Conservation (phyloP, 176 grass and related monocot species). For the Aegilops umbellulata region DNA sequence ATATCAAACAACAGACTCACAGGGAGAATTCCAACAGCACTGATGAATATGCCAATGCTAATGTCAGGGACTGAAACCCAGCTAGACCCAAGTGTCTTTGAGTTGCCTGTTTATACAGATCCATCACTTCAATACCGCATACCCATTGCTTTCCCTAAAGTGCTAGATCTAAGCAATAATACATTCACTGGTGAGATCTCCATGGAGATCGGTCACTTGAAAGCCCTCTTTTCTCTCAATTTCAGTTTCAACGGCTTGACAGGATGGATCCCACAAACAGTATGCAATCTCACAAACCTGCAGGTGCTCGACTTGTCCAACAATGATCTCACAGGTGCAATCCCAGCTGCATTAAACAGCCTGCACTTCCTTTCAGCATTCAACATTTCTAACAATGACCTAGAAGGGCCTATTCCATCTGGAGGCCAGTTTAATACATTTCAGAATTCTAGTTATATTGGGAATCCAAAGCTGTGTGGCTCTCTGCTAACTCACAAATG, state of each 20-base stretch:
- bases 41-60: constrained; percentile 23
- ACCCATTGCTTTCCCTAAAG: background rate
- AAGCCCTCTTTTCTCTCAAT: background rate
- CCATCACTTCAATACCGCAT: background rate
- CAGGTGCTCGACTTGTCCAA: constrained; percentile 11
- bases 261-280: constrained; percentile 3
- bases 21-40: background rate
- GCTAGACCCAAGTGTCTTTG: background rate
- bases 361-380: constrained; percentile 33
- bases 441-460: background rate
- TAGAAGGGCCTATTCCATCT: constrained; percentile 31
- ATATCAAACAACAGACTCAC: background rate
- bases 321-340: constrained; percentile 21
- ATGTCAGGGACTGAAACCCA: background rate
- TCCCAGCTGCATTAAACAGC: background rate
- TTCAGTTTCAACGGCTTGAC: constrained; percentile 23
- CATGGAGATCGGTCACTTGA: background rate
- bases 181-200: background rate
- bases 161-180: background rate
- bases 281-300: constrained; percentile 32
- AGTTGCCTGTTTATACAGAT: background rate
- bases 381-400: constrained; percentile 24
- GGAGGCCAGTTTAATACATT: constrained; percentile 33
- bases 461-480: constrained; percentile 29
- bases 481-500: background rate